A percentile compares a stretch with the other conserved stretches of the same genome.
Evolutionary conservation across 495 filamentous ascomycete species (phyloP).

Genomic region (Penicillium malachiteum): DNA sequence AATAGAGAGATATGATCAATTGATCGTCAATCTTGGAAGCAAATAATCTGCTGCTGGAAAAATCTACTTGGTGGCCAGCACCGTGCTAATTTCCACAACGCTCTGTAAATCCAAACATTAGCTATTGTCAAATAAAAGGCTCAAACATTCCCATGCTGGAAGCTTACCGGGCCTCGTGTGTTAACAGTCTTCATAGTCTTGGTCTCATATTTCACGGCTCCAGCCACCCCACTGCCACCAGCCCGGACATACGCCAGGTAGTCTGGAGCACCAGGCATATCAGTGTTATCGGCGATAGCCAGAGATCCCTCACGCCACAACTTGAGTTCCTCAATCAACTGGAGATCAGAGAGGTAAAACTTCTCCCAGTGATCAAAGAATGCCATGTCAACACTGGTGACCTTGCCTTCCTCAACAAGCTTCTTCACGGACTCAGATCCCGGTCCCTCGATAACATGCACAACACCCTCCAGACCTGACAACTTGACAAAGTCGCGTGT

Average conservation of each 20-base stretch:
- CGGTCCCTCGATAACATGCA: slow-evolving; percentile 31
- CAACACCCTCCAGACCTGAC: slow-evolving; percentile 25
- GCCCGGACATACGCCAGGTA: slow-evolving; percentile 33
- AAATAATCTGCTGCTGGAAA: background rate
- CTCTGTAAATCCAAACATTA: slow-evolving; percentile 10
- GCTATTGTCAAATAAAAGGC: background rate
- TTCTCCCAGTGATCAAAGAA: slow-evolving; percentile 38
- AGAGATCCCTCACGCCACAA: slow-evolving; percentile 22
- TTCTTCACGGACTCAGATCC: slow-evolving; percentile 25
- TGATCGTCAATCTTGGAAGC: too few relatives aligned
- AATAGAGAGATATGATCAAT: background rate
- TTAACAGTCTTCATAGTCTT: slow-evolving; percentile 13
- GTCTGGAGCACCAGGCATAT: slow-evolving; percentile 23
- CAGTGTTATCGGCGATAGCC: slow-evolving; percentile 20
- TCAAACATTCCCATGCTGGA: background rate
- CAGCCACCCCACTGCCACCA: slow-evolving; percentile 17
- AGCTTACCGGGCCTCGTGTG: slow-evolving; percentile 15
- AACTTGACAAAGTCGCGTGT: slow-evolving; percentile 26
- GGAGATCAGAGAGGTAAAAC: slow-evolving; percentile 31
- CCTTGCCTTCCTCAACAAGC: slow-evolving; percentile 21
- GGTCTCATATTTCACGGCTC: slow-evolving; percentile 22
- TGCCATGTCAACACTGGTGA: slow-evolving; percentile 29
- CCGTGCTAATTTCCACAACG: slow-evolving; percentile 24
- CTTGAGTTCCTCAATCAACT: slow-evolving; percentile 27
- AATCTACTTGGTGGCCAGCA: slow-evolving; percentile 11